Conservation (phyloP, 345 rosid species). For the Heritiera littoralis region DNA sequence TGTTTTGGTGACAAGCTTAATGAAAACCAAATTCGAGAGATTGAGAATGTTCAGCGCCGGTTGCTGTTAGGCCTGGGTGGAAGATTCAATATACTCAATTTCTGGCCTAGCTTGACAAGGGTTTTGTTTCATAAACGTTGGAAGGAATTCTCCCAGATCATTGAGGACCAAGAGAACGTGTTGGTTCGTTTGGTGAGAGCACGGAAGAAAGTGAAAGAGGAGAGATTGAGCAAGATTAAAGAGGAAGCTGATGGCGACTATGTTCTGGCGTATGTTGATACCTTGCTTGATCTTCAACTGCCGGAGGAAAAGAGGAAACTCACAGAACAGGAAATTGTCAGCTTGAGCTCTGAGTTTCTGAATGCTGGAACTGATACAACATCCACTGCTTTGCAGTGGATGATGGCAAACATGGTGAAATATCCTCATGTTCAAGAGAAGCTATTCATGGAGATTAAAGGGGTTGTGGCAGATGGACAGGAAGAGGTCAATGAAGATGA, state of each 20-base stretch:
- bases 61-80: not conserved
- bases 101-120: slow-evolving; percentile 5
- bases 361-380: slow-evolving; percentile 33
- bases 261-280: not conserved
- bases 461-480: slow-evolving; percentile 12
- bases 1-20: slow-evolving; percentile 12
- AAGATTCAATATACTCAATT: slow-evolving; percentile 14
- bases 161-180: not conserved
- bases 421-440: slow-evolving; percentile 27
- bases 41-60: not conserved
- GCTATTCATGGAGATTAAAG: slow-evolving; percentile 26
- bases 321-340: slow-evolving; percentile 21
- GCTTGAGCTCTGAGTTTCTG: slow-evolving; percentile 18
- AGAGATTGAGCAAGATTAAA: not conserved
- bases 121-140: not conserved
- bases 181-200: not conserved
- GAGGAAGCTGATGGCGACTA: not conserved
- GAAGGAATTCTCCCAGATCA: not conserved
- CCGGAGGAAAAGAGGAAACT: slow-evolving; percentile 34
- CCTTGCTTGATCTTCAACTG: slow-evolving; percentile 1
- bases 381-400: slow-evolving; percentile 37
- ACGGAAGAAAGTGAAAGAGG: not conserved
- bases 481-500: slow-evolving; percentile 33
- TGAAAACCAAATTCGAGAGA: not conserved
- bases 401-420: slow-evolving; percentile 43